Conservation (phyloP, 1,139 yeast species). For the Torulaspora globosa region DNA sequence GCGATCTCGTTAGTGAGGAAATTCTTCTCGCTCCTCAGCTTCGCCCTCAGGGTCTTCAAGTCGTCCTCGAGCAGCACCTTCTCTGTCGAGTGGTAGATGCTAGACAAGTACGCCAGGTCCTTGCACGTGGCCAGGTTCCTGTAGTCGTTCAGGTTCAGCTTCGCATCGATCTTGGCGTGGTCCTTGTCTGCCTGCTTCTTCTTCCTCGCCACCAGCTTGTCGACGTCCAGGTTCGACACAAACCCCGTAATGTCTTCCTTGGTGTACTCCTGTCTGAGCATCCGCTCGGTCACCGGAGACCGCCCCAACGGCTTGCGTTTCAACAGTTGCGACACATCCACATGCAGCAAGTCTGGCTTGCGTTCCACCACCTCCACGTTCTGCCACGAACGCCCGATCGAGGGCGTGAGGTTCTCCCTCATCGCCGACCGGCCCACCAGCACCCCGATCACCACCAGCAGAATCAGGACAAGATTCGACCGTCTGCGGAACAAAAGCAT, state of each 20-base stretch:
- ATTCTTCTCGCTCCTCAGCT: constrained; percentile 3
- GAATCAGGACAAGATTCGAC: constrained; percentile 2
- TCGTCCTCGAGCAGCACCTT: constrained; percentile 14
- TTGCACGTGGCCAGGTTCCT: constrained; percentile 5
- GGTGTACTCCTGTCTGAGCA: constrained; percentile 8
- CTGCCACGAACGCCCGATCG: background rate
- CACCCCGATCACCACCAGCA: constrained; percentile 1
- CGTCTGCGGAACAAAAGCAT: constrained; percentile 5
- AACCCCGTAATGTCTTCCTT: constrained; percentile 26
- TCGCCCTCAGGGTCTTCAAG: constrained; percentile 11
- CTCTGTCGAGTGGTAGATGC: constrained; percentile 9
- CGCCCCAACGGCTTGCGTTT: constrained; percentile 6
- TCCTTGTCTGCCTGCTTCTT: constrained; percentile 1
- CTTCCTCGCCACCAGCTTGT: constrained; percentile 3
- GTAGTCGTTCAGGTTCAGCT: constrained; percentile 5
- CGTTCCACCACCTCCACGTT: constrained; percentile 3
- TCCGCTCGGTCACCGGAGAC: constrained; percentile 11
- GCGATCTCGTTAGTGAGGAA: constrained; percentile 8
- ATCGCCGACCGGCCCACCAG: background rate
- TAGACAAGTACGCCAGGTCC: constrained; percentile 6
- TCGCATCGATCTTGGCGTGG: constrained; percentile 2
- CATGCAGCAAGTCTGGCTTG: constrained; percentile 12
- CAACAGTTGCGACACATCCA: constrained; percentile 13
- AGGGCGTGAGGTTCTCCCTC: background rate
- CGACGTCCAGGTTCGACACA: constrained; percentile 26